Evolutionary conservation across 2,329 filamentous ascomycete genomes (phyloP), one percentile per base, ranked within the genome.

Genomic region (Stachybotrys echinatus): DNA sequence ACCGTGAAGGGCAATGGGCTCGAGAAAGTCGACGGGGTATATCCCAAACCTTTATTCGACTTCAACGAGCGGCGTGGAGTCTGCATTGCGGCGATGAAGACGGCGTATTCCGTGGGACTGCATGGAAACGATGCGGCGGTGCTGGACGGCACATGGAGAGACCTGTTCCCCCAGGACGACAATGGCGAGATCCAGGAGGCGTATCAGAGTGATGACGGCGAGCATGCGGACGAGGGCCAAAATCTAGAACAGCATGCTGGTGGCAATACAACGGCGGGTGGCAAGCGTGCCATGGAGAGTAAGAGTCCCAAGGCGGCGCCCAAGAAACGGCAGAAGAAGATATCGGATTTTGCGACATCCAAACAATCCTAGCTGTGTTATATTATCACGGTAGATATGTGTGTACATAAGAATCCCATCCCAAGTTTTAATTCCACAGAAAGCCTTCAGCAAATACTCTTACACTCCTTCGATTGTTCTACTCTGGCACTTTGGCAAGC

Each of bases 31-130:
- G 68, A 74, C 21, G 74, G 72, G 1, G 68, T 75, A 1, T 92
- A 91, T 63, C 86, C 87, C 1, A 85, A 85, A 61, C 85, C 86
- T 2, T 90, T 91, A 79, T 88, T 92, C 62, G 86, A 91, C 65
- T 92, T 91, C 60, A 63, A 71, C 18, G 75, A 81, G 62, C 71
- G 83, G 56, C 76, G 85, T 48, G 72, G 76, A 6, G 68, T 80
- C 3, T 91, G 88, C 58, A 69, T 91, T 1, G 68, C 77, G 39
- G 81, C 79, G 0, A 83, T 90, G 79, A 90, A 89, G 71, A 75
- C 76, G 43, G 87, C 87, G 0, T 91, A 89, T 62, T 62, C 72
- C 6, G 74, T 86, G 1, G 80, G 81, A 0, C 59, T 91, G 21
- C 76, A 85, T 58, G 87, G 88, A 0, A 74, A 86, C 54, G 75